Conservation (phyloP, 108 stramenopile genomes). For the Hondaea fermentalgiana region DNA sequence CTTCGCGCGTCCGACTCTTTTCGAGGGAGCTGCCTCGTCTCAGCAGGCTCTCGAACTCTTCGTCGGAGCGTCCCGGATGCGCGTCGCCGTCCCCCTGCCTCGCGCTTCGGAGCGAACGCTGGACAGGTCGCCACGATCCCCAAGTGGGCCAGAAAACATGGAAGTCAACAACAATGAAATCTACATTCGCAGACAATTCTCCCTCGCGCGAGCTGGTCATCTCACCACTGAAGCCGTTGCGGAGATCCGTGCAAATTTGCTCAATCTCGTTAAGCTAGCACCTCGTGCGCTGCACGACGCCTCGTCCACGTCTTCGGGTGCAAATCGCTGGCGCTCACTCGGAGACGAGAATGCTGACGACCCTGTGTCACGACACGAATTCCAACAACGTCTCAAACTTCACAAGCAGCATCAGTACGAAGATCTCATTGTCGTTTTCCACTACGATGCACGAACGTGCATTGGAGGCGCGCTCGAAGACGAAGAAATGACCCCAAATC, state of each 20-base stretch:
- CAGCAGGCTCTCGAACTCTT: conserved; percentile 8
- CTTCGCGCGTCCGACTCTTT: neutral
- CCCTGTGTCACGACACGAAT: neutral
- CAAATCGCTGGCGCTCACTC: neutral
- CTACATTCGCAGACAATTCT: neutral
- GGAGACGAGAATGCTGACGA: neutral
- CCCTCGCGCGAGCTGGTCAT: neutral
- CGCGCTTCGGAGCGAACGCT: neutral
- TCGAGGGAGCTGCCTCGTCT: neutral
- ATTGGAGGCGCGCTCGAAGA: neutral
- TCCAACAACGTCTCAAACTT: neutral
- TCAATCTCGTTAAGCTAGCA: neutral
- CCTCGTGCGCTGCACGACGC: neutral
- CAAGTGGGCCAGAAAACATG: neutral
- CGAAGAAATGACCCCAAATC: neutral
- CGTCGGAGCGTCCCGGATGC: neutral
- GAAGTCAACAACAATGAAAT: neutral
- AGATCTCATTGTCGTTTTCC: neutral
- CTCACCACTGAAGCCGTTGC: neutral
- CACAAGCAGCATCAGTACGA: neutral
- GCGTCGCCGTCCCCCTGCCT: neutral
- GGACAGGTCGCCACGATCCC: neutral
- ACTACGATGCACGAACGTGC: neutral
- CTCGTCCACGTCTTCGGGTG: neutral
- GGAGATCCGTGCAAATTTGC: neutral